Base-by-base conservation (phyloP, 2,329 filamentous ascomycete genomes). In the Talaromyces sp. region DNA sequence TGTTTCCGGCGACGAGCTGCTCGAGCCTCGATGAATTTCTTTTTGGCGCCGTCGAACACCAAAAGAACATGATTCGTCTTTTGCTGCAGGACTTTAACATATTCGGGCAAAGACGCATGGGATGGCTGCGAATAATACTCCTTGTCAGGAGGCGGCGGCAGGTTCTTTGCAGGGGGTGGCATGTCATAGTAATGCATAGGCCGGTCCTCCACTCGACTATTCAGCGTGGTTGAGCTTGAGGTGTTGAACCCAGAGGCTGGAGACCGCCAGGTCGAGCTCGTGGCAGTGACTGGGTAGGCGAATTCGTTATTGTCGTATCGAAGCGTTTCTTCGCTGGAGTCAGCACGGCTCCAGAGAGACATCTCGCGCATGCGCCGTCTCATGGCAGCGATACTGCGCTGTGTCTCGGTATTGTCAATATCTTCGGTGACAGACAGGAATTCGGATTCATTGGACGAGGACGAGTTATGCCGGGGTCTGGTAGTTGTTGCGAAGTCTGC, bases 1-100 rank as follows among this genome's bases (percentile, higher is more conserved):
- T 71, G 69, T 57, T 70, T 71, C 36, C 73, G 69, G 28, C 75
- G 67, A 33, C 73, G 73, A 58, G 78, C 73, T 14, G 74, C 71
- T 28, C 72, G 69, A 12, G 70, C 67, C 47, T 70, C 68, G 14
- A 65, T 68, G 51, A 78, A 68, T 64, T 68, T 76, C 63, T 70
- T 72, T 63, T 70, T 72, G 3, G 74, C 74, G 2, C 67, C 72
- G 30, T 72, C 71, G 16, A 76, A 65, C 8, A 69, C 74, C 5
- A 65, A 60, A 0, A 70, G 63, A 8, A 73, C 65, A 23, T 70
- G 67, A 36, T 27, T 34, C 1, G 66, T 75, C 14, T 70, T 65
- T n/a, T 61, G 61, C 27, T 71, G 70, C 9, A 73, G 59, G 3
- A 63, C 67, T 23, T 63, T 66, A 10, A 69, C 67, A 5, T 66